A percentile compares a stretch with the other conserved stretches of the same genome.
phyloP scores from a whole-genome alignment of 2,329 filamentous ascomycete genomes.

The Fusarium fracticaudum region DNA sequence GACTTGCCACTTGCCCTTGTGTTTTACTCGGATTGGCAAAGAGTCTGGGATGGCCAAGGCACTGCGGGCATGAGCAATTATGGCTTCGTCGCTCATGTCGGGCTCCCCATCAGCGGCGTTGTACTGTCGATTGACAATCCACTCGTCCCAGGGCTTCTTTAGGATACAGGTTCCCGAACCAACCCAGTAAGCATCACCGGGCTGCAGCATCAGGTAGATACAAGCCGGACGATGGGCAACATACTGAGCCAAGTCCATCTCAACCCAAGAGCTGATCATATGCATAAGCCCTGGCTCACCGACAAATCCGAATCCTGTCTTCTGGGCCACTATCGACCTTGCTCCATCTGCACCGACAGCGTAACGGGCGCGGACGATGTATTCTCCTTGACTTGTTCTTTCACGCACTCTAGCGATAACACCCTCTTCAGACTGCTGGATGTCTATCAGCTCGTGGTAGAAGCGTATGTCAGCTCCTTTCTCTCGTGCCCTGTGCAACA shows the following conservation, averaged over 20 bases:
- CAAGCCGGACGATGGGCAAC: constrained; percentile 19
- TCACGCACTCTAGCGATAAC: constrained; percentile 18
- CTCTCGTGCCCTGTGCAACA: constrained; percentile 3
- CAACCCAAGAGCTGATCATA: constrained; percentile 22
- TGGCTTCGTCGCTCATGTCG: constrained; percentile 14
- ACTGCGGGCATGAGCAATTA: constrained; percentile 16
- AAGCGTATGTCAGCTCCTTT: constrained; percentile 18
- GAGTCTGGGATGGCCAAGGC: constrained; percentile 9
- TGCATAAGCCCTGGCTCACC: constrained; percentile 24
- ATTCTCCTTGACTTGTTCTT: constrained; percentile 6
- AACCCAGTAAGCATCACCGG: constrained; percentile 21
- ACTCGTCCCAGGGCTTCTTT: constrained; percentile 22
- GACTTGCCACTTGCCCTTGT: constrained; percentile 25
- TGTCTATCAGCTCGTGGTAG: constrained; percentile 23
- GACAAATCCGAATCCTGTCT: constrained; percentile 12
- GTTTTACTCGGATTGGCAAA: constrained; percentile 18
- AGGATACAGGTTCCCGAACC: constrained; percentile 17
- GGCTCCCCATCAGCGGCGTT: constrained; percentile 24
- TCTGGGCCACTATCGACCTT: constrained; percentile 12
- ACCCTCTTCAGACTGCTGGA: constrained; percentile 7
- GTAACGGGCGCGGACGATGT: constrained; percentile 11
- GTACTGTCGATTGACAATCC: constrained; percentile 26
- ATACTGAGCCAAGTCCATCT: constrained; percentile 18
- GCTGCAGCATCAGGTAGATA: constrained; percentile 26
- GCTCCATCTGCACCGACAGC: constrained; percentile 26